Conservation (phyloP, 2,329 filamentous ascomycete genomes). For the Aurifilum marmelostoma region DNA sequence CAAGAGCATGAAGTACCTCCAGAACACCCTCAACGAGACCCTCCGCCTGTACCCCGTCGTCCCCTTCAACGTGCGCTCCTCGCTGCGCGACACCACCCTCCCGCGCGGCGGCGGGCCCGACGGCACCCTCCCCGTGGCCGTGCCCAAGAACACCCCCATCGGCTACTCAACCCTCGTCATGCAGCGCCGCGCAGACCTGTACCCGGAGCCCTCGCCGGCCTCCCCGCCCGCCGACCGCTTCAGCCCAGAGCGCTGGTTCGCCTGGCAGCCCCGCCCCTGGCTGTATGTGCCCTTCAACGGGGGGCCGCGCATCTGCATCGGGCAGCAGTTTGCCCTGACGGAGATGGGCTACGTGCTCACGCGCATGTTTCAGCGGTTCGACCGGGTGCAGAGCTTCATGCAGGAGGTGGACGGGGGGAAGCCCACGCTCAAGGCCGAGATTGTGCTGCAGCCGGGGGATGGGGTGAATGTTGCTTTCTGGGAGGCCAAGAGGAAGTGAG, state of each 20-base stretch:
- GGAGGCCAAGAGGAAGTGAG: slow-evolving; percentile 43
- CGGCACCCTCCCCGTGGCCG: slow-evolving; percentile 62
- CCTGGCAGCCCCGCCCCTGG: slow-evolving; percentile 68
- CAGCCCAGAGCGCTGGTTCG: slow-evolving; percentile 68
- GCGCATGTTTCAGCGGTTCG: slow-evolving; percentile 73
- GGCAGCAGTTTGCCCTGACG: slow-evolving; percentile 80
- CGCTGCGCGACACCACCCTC: slow-evolving; percentile 73
- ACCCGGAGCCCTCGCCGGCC: slow-evolving; percentile 53
- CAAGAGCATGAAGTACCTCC: slow-evolving; percentile 34
- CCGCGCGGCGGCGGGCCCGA: slow-evolving; percentile 71
- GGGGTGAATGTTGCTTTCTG: slow-evolving; percentile 63
- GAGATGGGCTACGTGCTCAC: slow-evolving; percentile 76
- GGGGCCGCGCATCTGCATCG: slow-evolving; percentile 74
- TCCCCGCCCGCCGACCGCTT: slow-evolving; percentile 56
- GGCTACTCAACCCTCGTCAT: slow-evolving; percentile 71
- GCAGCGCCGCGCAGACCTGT: slow-evolving; percentile 70
- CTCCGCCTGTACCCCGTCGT: slow-evolving; percentile 51
- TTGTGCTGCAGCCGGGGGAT: slow-evolving; percentile 61
- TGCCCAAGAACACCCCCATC: slow-evolving; percentile 68
- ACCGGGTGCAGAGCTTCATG: slow-evolving; percentile 63
- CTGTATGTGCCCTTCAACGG: slow-evolving; percentile 78
- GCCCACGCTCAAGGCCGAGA: slow-evolving; percentile 60
- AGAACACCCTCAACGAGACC: slow-evolving; percentile 34
- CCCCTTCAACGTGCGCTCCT: slow-evolving; percentile 76
- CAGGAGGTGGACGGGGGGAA: slow-evolving; percentile 55